Base-by-base conservation (phyloP, 2,329 filamentous ascomycete species). In the Ophiostoma fasciatum region DNA sequence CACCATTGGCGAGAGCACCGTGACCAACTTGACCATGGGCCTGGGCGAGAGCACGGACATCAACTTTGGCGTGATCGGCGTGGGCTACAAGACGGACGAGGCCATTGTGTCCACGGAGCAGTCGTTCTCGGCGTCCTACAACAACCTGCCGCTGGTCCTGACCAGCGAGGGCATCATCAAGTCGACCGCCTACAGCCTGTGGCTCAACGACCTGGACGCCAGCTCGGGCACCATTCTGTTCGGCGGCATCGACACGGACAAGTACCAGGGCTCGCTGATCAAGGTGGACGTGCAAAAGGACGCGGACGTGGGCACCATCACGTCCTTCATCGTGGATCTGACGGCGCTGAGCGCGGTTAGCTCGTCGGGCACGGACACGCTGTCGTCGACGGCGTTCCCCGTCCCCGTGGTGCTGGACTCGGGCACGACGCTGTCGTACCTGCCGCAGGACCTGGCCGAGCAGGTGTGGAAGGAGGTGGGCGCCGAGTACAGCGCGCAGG, bases 231-330 rank as follows among this genome's bases (percentile, higher is more conserved):
- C 62, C 46, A 77, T 88, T 41, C 61, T 88, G 2, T 88, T 88
- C 45, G 82, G 82, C 26, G 82, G 80, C n/a, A 72, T 87, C 40
- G 81, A 88, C 51, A 80, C 71, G 0, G 69, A 66, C 40, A 87
- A 87, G 51, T 88, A 74, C 55, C 51, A 62, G 0, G 81, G 80
- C 31, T 53, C 68, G 3, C 61, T 87, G 22, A 63, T 65, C 30
- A 68, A 64, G 5, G 61, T 85, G 19, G 63, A 75, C n/a, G 63
- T 84, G 41, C 58, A 74, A 45, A 51, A 63, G 35, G 49, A 56
- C 38, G 52, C 60, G 31, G 44, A 52, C 34, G 61, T 47, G 21
- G 33, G 31, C 43, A 46, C 33, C 21, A 64, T 57, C 40, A 58
- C 56, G 18, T 59, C 66, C 8, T 70, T 71, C 42, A 48, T 53